A percentile compares a stretch with the other conserved stretches of the same genome.
phyloP scores from a whole-genome alignment of 2,329 filamentous ascomycete genomes.

The Hypoxylon sp. region DNA sequence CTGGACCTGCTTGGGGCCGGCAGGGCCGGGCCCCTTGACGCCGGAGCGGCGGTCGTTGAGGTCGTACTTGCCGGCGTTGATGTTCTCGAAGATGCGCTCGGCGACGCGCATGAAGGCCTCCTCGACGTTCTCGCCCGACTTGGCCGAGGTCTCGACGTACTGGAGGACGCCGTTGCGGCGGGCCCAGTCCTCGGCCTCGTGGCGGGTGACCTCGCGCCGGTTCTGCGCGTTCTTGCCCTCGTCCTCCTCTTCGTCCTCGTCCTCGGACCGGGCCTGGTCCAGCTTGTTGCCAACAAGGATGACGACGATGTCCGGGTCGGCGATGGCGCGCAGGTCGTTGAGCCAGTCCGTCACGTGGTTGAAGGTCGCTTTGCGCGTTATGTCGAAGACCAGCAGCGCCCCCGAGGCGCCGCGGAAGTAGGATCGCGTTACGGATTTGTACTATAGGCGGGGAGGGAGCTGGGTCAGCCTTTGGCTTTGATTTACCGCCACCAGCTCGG shows the following conservation, averaged over 20 bases:
- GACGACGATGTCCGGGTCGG: constrained; percentile 93
- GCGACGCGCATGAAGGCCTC: constrained; percentile 91
- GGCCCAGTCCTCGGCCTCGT: constrained; percentile 93
- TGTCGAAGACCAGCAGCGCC: constrained; percentile 90
- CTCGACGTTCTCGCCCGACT: constrained; percentile 94
- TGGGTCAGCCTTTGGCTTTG: too few relatives aligned
- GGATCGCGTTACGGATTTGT: constrained; percentile 93
- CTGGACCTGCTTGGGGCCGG: constrained; percentile 56
- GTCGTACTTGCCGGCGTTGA: constrained; percentile 93
- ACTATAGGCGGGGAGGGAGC: constrained; percentile 47
- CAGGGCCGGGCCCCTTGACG: constrained; percentile 76
- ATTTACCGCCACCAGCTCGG: too few relatives aligned
- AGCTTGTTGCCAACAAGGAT: constrained; percentile 95
- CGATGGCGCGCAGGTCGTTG: constrained; percentile 90
- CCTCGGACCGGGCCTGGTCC: constrained; percentile 69
- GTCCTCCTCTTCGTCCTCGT: constrained; percentile 49
- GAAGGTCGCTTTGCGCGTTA: constrained; percentile 85
- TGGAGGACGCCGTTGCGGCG: constrained; percentile 83
- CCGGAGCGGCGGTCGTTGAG: constrained; percentile 91
- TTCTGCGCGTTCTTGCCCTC: constrained; percentile 56
- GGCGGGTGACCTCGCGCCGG: constrained; percentile 78
- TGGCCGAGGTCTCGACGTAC: constrained; percentile 96
- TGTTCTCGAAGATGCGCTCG: constrained; percentile 95
- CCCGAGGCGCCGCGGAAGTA: constrained; percentile 84
- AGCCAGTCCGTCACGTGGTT: constrained; percentile 91